phyloP scores from a whole-genome alignment of 495 filamentous ascomycete genomes.

The Trichodelitschia bisporula region DNA sequence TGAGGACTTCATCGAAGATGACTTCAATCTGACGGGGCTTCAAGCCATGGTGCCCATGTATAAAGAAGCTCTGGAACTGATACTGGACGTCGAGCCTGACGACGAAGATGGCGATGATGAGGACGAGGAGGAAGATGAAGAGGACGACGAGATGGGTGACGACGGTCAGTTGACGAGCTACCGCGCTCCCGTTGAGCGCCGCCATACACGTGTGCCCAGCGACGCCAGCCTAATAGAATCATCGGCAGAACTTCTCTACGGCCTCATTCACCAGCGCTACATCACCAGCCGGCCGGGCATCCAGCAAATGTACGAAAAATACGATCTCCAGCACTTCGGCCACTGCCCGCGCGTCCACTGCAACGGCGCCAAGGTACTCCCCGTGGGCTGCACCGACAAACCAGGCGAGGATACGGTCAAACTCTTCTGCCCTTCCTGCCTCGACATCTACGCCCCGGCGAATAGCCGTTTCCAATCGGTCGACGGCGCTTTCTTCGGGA shows the following conservation, averaged over 20 bases:
- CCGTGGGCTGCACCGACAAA: slow-evolving; percentile 77
- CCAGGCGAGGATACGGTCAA: slow-evolving; percentile 96
- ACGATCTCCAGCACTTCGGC: slow-evolving; percentile 87
- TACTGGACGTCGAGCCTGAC: slow-evolving; percentile 90
- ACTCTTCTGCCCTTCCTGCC: slow-evolving; percentile 87
- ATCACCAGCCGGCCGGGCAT: slow-evolving; percentile 95
- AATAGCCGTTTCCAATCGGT: slow-evolving; percentile 94
- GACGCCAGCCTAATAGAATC: slow-evolving; percentile 89
- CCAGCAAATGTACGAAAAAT: slow-evolving; percentile 97
- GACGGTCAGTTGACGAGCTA: slow-evolving; percentile 15
- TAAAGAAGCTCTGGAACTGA: slow-evolving; percentile 94
- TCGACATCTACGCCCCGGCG: slow-evolving; percentile 90
- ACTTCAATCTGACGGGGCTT: slow-evolving; percentile 93
- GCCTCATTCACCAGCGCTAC: slow-evolving; percentile 92
- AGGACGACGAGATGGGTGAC: slow-evolving; percentile 26
- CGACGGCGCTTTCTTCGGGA: slow-evolving; percentile 96
- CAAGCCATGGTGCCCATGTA: slow-evolving; percentile 96
- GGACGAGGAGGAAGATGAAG: slow-evolving; percentile 47
- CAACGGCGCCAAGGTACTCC: slow-evolving; percentile 64
- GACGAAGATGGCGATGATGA: slow-evolving; percentile 68
- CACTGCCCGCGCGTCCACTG: slow-evolving; percentile 79
- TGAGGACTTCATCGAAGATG: slow-evolving; percentile 98
- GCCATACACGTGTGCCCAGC: slow-evolving; percentile 68
- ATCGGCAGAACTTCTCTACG: slow-evolving; percentile 91
- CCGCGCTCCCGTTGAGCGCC: slow-evolving; percentile 28